These are phyloP conservation scores for Elsinoe arachidis DNA, from an alignment of 2,329 filamentous ascomycete species.

Conservation along the genomic window DNA sequence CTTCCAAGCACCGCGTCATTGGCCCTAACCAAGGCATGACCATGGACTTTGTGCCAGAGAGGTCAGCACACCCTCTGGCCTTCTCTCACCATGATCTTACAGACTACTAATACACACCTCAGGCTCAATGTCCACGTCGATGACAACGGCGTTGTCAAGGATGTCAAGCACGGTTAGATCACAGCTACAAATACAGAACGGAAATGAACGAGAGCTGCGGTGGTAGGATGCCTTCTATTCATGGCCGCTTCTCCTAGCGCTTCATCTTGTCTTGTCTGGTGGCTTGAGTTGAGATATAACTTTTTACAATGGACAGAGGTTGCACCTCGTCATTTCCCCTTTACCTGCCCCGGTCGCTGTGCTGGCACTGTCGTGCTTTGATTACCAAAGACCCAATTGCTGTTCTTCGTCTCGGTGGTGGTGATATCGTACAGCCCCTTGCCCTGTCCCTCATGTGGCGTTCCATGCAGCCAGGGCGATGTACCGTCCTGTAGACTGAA, in stretches of 20 bases:
- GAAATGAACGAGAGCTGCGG: neutral
- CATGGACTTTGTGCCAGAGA: conserved; percentile 40
- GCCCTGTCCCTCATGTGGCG: too few species aligned
- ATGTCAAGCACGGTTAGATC: conserved; percentile 38
- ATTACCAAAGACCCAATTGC: too few species aligned
- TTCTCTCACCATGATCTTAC: neutral
- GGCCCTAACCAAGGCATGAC: conserved; percentile 39
- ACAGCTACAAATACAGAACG: too few species aligned
- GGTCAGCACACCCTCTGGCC: conserved; percentile 21
- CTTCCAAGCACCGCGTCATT: conserved; percentile 38
- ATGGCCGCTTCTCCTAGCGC: neutral
- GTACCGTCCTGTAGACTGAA: too few species aligned
- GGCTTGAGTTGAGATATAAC: conserved; percentile 9
- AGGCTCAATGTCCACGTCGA: conserved; percentile 42
- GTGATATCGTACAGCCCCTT: too few species aligned
- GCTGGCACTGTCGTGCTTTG: neutral
- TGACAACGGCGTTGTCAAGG: conserved; percentile 41
- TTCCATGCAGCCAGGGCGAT: too few species aligned
- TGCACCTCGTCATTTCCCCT: neutral
- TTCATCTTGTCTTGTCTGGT: neutral
- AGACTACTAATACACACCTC: neutral
- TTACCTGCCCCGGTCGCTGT: neutral
- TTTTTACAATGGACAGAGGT: neutral
- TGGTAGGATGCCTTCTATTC: neutral
- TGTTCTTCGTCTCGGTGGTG: too few species aligned